Percentiles rank a stretch among this genome's conserved stretches.
phyloP scores from a whole-genome alignment of 257 asterid genomes.

The Echites panduratus region DNA sequence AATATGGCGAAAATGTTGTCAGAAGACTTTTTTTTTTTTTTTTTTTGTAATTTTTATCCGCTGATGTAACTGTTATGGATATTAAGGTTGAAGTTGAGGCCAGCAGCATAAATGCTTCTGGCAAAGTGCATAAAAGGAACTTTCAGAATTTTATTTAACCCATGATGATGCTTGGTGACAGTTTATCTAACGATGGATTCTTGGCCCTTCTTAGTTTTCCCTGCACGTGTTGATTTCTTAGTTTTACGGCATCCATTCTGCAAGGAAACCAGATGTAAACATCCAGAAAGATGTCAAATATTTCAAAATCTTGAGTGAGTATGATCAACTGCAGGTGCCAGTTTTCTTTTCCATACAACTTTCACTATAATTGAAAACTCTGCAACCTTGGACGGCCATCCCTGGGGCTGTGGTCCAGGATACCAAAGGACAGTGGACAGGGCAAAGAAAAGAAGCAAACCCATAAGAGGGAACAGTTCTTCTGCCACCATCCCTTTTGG shows the following conservation, averaged over 20 bases:
- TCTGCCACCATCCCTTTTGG: slow-evolving; percentile 57
- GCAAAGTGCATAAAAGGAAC: slow-evolving; percentile 5
- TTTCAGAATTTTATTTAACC: background rate
- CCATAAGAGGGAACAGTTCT: slow-evolving; percentile 29
- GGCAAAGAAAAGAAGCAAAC: slow-evolving; percentile 39
- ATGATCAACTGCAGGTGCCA: no score
- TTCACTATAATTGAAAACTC: slow-evolving; percentile 13
- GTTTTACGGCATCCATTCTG: no score
- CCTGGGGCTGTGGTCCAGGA: slow-evolving; percentile 59
- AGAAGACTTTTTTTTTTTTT: slow-evolving; percentile 4
- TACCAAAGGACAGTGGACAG: slow-evolving; percentile 57
- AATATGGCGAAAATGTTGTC: background rate
- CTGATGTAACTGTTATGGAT: slow-evolving; percentile 21
- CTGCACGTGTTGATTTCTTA: no score
- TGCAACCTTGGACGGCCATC: slow-evolving; percentile 41
- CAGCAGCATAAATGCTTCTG: slow-evolving; percentile 1
- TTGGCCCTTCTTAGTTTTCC: background rate
- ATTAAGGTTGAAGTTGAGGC: slow-evolving; percentile 1
- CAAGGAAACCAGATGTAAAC: background rate
- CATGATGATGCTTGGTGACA: background rate
- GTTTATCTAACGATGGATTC: background rate
- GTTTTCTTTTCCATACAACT: no score
- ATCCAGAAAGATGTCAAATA: background rate
- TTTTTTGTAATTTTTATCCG: background rate
- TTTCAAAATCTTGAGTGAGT: background rate